Conservation (phyloP, 192 early-diverging fungal genomes). For the Pilaira anomala region DNA sequence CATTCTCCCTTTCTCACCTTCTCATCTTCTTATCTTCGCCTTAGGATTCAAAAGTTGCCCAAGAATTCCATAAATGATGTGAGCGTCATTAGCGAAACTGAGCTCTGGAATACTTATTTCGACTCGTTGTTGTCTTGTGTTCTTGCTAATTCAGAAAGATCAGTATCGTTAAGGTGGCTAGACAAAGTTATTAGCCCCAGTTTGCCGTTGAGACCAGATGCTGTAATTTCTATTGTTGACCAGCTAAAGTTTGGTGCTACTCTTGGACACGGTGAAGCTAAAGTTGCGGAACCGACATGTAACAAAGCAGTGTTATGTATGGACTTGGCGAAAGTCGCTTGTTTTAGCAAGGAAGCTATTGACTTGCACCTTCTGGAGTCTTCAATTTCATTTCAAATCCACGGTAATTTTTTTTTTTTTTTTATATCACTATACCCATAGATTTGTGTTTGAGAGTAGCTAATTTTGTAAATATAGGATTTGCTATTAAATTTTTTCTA, state of each 20-base stretch:
- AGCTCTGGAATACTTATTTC: conserved; percentile 23
- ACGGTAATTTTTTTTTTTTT: conserved; percentile 8
- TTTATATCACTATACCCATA: conserved; percentile 8
- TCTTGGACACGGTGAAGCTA: conserved; percentile 12
- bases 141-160: conserved; percentile 17
- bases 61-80: conserved; percentile 12
- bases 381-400: conserved; percentile 17
- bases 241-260: conserved; percentile 15
- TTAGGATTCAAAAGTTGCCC: conserved; percentile 25
- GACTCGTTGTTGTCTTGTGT: conserved; percentile 16
- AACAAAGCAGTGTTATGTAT: conserved; percentile 22
- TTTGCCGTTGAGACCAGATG: conserved; percentile 16
- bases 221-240: conserved; percentile 18
- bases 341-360: conserved; percentile 23
- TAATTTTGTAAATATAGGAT: conserved; percentile 15
- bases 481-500: conserved; percentile 17
- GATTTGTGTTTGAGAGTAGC: conserved; percentile 15
- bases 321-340: conserved; percentile 19
- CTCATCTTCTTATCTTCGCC: conserved; percentile 9
- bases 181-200: conserved; percentile 8
- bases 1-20: conserved; percentile 10
- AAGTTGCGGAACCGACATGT: conserved; percentile 11
- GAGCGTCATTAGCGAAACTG: conserved; percentile 18
- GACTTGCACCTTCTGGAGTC: conserved; percentile 20
- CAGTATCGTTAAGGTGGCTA: conserved; percentile 20